Conservation (phyloP, 208 protist species). For the Trypanosomatidae sp. region DNA sequence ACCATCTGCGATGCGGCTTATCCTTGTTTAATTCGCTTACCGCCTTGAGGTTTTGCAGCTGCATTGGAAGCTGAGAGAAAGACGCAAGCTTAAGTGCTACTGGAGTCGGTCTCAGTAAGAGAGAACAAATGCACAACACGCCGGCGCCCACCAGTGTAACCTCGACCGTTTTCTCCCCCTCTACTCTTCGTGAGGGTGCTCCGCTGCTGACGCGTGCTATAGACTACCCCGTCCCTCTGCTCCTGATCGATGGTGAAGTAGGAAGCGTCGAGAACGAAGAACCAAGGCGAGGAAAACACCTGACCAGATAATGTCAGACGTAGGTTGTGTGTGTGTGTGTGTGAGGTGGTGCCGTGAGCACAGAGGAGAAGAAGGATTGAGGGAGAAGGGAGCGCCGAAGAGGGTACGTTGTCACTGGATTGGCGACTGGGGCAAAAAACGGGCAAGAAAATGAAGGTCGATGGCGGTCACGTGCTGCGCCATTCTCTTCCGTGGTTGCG, state of each 20-base stretch:
- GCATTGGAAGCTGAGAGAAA: conserved; percentile 6
- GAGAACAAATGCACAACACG: too few species aligned
- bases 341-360: not conserved
- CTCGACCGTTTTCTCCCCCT: not conserved
- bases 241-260: too few species aligned
- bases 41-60: conserved; percentile 17
- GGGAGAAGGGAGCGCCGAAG: not conserved
- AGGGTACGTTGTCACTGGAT: not conserved
- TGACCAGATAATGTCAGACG: not conserved
- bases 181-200: too few species aligned
- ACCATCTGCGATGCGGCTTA: conserved; percentile 11
- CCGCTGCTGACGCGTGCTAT: not conserved
- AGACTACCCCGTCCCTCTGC: not conserved
- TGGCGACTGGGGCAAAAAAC: not conserved
- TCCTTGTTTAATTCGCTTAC: conserved; percentile 12
- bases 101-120: not conserved
- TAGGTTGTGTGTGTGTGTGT: not conserved
- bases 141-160: not conserved
- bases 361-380: not conserved
- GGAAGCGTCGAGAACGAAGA: not conserved
- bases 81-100: not conserved
- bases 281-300: not conserved
- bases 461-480: not conserved
- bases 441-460: not conserved
- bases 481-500: not conserved